A percentile compares a stretch with the other conserved stretches of the same genome.
phyloP scores from a whole-genome alignment of 805 yeast genomes.

The Phaffomyces opuntiae region DNA sequence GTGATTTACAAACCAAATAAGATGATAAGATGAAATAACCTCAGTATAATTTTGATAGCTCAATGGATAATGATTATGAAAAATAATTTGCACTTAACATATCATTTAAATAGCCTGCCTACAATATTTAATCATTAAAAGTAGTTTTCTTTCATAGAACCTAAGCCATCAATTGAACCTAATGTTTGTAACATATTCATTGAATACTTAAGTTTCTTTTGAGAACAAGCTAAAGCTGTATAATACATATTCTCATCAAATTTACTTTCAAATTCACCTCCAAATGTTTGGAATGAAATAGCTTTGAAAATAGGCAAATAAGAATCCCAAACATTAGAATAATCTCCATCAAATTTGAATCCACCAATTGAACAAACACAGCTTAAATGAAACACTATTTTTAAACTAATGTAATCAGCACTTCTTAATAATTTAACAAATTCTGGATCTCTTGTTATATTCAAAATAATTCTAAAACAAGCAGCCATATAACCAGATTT shows the following conservation, averaged over 20 bases:
- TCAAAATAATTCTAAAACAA: slow-evolving; percentile 10
- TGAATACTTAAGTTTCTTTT: neutral
- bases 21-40: too few species aligned
- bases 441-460: slow-evolving; percentile 3
- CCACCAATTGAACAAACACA: slow-evolving; percentile 17
- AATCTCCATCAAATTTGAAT: slow-evolving; percentile 13
- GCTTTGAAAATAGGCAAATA: slow-evolving; percentile 11
- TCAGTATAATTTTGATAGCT: too few species aligned
- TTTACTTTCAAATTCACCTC: slow-evolving; percentile 14
- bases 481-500: slow-evolving; percentile 17
- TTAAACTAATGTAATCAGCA: slow-evolving; percentile 16
- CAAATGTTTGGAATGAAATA: slow-evolving; percentile 2
- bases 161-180: neutral
- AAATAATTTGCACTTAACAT: too few species aligned
- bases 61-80: too few species aligned
- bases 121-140: too few species aligned
- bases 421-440: slow-evolving; percentile 10
- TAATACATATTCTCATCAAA: slow-evolving; percentile 12
- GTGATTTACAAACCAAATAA: too few species aligned
- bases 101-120: too few species aligned
- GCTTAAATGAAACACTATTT: slow-evolving; percentile 16
- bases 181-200: neutral
- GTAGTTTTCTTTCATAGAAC: too few species aligned
- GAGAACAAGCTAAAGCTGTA: neutral
- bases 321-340: slow-evolving; percentile 16